Percentiles rank a stretch among this genome's conserved stretches.
Conservation (phyloP, 2,329 filamentous ascomycete species). For the Chrysoporthe austroafricana region DNA sequence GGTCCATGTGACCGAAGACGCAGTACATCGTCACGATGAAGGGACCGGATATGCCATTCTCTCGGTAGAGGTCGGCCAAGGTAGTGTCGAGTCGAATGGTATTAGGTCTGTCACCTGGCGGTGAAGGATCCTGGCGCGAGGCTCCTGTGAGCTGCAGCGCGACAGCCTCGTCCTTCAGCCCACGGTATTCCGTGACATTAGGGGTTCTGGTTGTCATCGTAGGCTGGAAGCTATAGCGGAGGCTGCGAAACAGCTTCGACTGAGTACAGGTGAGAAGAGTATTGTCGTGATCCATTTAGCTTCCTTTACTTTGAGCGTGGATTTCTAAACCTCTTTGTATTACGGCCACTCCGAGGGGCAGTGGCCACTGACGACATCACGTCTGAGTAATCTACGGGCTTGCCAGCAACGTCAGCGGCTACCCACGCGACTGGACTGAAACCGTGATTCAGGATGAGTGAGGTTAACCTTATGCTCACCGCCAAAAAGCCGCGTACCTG, state of each 20-base stretch:
- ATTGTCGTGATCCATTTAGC: not conserved
- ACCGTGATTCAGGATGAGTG: not conserved
- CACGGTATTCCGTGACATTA: not conserved
- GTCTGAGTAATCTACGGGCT: not conserved
- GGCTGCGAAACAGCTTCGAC: not conserved
- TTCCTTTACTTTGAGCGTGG: not conserved
- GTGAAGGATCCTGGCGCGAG: not conserved
- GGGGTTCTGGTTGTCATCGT: not conserved
- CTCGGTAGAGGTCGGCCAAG: slow-evolving; percentile 32
- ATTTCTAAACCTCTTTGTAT: not conserved
- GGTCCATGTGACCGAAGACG: slow-evolving; percentile 33
- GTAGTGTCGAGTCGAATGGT: slow-evolving; percentile 31
- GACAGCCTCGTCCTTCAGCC: not conserved
- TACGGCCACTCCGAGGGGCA: not conserved
- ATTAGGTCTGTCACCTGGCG: not conserved
- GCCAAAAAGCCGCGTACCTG: not conserved
- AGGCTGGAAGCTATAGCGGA: not conserved
- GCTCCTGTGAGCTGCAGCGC: slow-evolving; percentile 12
- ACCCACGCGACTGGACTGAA: not conserved
- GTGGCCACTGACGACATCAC: not conserved
- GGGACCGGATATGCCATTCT: slow-evolving; percentile 30
- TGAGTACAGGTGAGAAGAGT: not conserved
- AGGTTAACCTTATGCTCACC: not conserved
- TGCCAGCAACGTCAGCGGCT: not conserved
- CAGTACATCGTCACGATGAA: slow-evolving; percentile 35